Base-by-base conservation (phyloP, 176 grass and related monocot genomes). In the Eragrostis nindensis region DNA sequence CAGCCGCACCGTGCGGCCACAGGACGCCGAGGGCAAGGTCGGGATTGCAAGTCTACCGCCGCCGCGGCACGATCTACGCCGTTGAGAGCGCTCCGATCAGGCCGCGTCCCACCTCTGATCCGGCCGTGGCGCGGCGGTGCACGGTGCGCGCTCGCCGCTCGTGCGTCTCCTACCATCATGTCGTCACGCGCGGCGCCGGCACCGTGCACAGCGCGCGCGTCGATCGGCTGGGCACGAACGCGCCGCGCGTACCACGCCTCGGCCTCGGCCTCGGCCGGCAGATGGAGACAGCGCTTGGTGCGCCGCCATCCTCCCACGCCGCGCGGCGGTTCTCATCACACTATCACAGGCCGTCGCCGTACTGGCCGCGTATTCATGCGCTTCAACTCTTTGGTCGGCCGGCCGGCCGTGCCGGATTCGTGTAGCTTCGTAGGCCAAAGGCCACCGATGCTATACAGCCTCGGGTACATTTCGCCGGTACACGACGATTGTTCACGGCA, bases 241-340 rank as follows among this genome's bases (percentile, higher is more conserved):
- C 26, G 30, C 11, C 2, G 19, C 8, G 38, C 70, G 57, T 47
- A 77, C 57, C 55, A 25, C 22, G 1, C 55, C 18, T n/a, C 21
- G 40, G 2, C 7, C 56, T 43, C n/a, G 14, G 7, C 8, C 70
- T 12, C 22, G 66, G 43, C 78, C 64, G 48, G n/a, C 18, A 46
- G 75, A 73, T 15, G 76, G 76, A 29, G 59, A 73, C 68, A 80
- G 46, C 75, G 75, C 40, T 78, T 78, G 75, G 55, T 78, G 83
- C 52, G 17, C 19, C 19, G 52, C 48, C 6, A 12, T 24, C n/a
- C 32, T 40, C 36, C 27, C 45, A 24, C 61, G 62, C 60, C 27
- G 61, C 40, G 29, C 11, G 22, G 24, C 69, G 57, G 27, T 3
- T 22, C 43, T 3, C 68, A 7, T 25, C 39, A 44, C 21, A 13